phyloP scores from a whole-genome alignment of 139 green algal genomes.

The Chlamydomonas sphaeroides region DNA sequence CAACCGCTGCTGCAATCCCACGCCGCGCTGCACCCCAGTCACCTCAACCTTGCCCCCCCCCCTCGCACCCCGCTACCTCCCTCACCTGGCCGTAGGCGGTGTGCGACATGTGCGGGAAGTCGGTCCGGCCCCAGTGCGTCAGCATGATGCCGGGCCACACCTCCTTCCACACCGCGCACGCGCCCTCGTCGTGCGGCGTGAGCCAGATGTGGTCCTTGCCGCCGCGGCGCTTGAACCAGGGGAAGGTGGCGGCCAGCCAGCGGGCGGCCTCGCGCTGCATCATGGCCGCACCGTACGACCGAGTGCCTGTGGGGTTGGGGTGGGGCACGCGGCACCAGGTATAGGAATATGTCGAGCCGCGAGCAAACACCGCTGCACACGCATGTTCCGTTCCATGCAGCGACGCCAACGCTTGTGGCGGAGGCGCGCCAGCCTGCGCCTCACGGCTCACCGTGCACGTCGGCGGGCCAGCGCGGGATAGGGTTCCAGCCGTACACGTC shows the following conservation, averaged over 20 bases:
- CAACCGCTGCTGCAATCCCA: no score
- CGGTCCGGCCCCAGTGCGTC: constrained; percentile 60
- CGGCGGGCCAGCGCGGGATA: constrained; percentile 47
- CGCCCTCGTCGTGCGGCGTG: constrained; percentile 60
- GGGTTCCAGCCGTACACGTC: constrained; percentile 54
- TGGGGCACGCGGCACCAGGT: no score
- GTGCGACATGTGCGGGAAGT: constrained; percentile 45
- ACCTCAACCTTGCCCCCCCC: constrained; percentile 9
- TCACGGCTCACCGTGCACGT: constrained; percentile 8
- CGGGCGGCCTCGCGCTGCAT: constrained; percentile 43
- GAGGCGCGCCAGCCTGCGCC: no score
- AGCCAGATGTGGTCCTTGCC: constrained; percentile 78
- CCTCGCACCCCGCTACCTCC: no score
- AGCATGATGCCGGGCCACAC: constrained; percentile 54
- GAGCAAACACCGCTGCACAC: no score
- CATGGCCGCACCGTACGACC: constrained; percentile 19
- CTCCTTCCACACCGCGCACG: constrained; percentile 33
- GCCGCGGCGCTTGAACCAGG: constrained; percentile 25
- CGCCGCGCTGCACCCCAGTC: no score
- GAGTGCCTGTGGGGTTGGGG: neutral
- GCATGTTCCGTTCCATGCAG: no score
- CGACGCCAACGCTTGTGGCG: no score
- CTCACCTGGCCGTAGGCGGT: constrained; percentile 4
- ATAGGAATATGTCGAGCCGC: no score
- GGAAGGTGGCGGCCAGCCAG: constrained; percentile 45